Percentiles rank a stretch among this genome's conserved stretches.
These are phyloP conservation scores for Puccinia triticina DNA, from an alignment of 1,284 basidiomycete species.

Conservation along the genomic window DNA sequence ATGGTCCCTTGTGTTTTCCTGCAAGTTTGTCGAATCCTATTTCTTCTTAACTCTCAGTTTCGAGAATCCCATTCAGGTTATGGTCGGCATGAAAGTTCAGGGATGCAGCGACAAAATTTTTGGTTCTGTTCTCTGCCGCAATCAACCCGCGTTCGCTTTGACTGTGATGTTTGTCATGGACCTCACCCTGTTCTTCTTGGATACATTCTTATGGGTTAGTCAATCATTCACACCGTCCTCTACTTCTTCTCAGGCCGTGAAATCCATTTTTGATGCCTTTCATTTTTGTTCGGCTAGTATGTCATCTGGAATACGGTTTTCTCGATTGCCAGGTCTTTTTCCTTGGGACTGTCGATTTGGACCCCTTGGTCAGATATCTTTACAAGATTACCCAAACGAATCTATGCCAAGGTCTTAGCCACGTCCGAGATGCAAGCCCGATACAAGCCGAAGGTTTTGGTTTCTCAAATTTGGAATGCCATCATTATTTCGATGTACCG, in stretches of 20 bases:
- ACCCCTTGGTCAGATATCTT: conserved; percentile 92
- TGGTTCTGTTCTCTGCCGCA: conserved; percentile 75
- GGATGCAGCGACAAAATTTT: conserved; percentile 81
- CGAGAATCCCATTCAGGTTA: conserved; percentile 81
- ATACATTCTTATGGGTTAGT: conserved; percentile 84
- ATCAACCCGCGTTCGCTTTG: conserved; percentile 87
- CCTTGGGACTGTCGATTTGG: conserved; percentile 89
- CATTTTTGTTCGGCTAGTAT: conserved; percentile 53
- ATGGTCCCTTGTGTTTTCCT: conserved; percentile 87
- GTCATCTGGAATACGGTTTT: conserved; percentile 94
- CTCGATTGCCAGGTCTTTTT: conserved; percentile 85
- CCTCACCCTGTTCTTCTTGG: conserved; percentile 88
- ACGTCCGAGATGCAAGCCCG: conserved; percentile 91
- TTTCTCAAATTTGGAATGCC: conserved; percentile 97
- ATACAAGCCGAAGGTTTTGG: conserved; percentile 96
- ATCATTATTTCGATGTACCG: conserved; percentile 99
- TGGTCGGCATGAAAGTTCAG: conserved; percentile 90
- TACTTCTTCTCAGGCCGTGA: no score
- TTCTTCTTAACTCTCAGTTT: conserved; percentile 94
- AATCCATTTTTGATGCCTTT: no score
- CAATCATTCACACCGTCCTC: no score
- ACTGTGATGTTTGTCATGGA: conserved; percentile 98
- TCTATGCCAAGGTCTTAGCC: conserved; percentile 88
- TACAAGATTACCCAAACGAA: conserved; percentile 86
- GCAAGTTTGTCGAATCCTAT: conserved; percentile 92